A percentile compares a stretch with the other conserved stretches of the same genome.
These are phyloP conservation scores for Colletotrichum ledebouriae DNA, from an alignment of 2,329 filamentous ascomycete genomes.

Conservation along the genomic window DNA sequence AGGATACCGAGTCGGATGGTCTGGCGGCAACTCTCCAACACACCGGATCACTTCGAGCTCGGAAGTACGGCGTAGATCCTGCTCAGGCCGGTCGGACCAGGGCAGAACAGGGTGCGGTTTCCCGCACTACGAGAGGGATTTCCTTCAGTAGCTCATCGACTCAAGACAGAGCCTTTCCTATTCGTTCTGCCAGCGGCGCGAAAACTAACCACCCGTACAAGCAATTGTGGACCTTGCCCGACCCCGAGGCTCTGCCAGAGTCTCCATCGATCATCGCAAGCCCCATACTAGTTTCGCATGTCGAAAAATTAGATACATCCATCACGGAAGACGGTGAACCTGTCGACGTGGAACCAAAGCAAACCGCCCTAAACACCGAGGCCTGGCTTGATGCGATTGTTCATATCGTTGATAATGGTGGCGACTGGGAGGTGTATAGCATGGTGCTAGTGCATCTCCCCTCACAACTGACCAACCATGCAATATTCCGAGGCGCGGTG, in stretches of 20 bases:
- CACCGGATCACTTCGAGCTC: constrained; percentile 65
- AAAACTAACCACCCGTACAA: constrained; percentile 57
- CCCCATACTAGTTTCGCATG: constrained; percentile 62
- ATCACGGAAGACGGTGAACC: constrained; percentile 30
- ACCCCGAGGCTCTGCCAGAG: constrained; percentile 67
- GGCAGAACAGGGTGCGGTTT: constrained; percentile 57
- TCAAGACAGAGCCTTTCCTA: constrained; percentile 57
- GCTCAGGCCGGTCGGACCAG: constrained; percentile 59
- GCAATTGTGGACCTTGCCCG: constrained; percentile 71
- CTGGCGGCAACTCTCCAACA: constrained; percentile 81
- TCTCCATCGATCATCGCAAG: constrained; percentile 61
- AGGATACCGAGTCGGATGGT: constrained; percentile 78
- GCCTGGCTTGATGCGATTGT: constrained; percentile 84
- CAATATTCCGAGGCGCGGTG: constrained; percentile 81
- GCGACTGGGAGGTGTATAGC: constrained; percentile 94
- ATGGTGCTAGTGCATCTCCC: constrained; percentile 89
- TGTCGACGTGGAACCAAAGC: constrained; percentile 45
- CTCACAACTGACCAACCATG: constrained; percentile 90
- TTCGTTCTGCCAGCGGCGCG: constrained; percentile 59
- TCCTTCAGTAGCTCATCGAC: constrained; percentile 64
- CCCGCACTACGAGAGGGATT: constrained; percentile 63
- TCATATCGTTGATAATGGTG: constrained; percentile 75
- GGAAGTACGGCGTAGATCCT: constrained; percentile 66
- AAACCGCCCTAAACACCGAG: constrained; percentile 69
- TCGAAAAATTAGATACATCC: constrained; percentile 43